These are phyloP conservation scores for Epicoccum sorghinum DNA, from an alignment of 2,329 filamentous ascomycete genomes.

Conservation along the genomic window DNA sequence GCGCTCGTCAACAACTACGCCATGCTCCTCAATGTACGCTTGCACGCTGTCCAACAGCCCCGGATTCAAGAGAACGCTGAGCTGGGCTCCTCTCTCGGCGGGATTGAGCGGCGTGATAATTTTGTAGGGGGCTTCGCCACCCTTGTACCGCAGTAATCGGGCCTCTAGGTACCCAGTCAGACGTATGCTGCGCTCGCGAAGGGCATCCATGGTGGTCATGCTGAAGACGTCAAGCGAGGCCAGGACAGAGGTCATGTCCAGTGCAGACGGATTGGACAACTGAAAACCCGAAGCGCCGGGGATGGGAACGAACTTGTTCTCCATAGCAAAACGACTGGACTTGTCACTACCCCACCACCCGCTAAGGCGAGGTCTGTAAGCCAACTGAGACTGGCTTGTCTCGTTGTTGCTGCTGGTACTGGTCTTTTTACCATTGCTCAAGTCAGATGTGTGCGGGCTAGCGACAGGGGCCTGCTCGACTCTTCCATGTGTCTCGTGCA, in stretches of 20 bases:
- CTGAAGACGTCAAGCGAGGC: slow-evolving; percentile 77
- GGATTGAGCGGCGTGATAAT: slow-evolving; percentile 74
- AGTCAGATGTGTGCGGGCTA: slow-evolving; percentile 24
- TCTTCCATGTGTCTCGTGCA: slow-evolving; percentile 74
- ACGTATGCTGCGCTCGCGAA: slow-evolving; percentile 73
- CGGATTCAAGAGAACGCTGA: slow-evolving; percentile 72
- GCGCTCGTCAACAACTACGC: slow-evolving; percentile 80
- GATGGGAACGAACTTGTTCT: slow-evolving; percentile 77
- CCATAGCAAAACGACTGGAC: slow-evolving; percentile 79
- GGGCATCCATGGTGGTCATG: slow-evolving; percentile 69
- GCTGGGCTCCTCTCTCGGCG: slow-evolving; percentile 73
- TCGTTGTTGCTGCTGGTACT: background rate
- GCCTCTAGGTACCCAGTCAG: slow-evolving; percentile 78
- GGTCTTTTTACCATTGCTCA: slow-evolving; percentile 33
- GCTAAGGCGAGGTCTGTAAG: slow-evolving; percentile 70
- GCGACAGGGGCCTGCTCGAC: slow-evolving; percentile 48
- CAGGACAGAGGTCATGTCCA: slow-evolving; percentile 77
- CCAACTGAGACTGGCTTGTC: slow-evolving; percentile 38
- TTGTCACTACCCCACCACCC: slow-evolving; percentile 92
- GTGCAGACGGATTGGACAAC: slow-evolving; percentile 80
- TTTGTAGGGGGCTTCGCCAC: slow-evolving; percentile 47
- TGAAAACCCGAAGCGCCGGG: slow-evolving; percentile 82
- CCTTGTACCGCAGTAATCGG: slow-evolving; percentile 32
- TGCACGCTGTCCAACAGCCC: slow-evolving; percentile 75
- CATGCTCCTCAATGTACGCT: slow-evolving; percentile 67